Conservation (phyloP, 108 stramenopile species). For the Skeletonema menzelii region DNA sequence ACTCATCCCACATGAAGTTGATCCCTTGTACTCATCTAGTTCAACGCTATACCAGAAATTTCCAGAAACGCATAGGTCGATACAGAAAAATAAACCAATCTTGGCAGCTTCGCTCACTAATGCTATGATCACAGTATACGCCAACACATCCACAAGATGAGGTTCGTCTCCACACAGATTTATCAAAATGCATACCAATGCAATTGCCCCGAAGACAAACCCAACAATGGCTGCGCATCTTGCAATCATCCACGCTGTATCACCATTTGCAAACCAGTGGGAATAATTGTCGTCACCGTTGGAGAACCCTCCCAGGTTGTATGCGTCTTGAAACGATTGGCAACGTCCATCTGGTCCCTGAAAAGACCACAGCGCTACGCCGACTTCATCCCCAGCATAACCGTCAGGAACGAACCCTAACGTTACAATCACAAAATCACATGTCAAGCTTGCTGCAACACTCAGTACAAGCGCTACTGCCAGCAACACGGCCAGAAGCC, state of each 20-base stretch:
- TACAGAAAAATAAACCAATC: conserved; percentile 16
- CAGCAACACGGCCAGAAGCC: conserved; percentile 15
- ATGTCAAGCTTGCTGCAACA: conserved; percentile 6
- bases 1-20: conserved; percentile 6
- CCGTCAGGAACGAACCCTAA: conserved; percentile 6
- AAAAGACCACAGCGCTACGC: conserved; percentile 11
- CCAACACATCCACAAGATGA: conserved; percentile 16
- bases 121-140: conserved; percentile 11
- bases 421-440: conserved; percentile 9
- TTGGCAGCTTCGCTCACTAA: conserved; percentile 16
- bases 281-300: conserved; percentile 5
- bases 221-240: conserved; percentile 16
- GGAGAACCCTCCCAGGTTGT: not conserved
- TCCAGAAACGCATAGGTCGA: conserved; percentile 12
- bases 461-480: conserved; percentile 7
- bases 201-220: conserved; percentile 6
- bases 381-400: conserved; percentile 8
- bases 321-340: conserved; percentile 7
- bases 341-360: conserved; percentile 1
- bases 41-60: conserved; percentile 19
- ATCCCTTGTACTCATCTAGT: conserved; percentile 8
- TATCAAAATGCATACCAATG: conserved; percentile 9
- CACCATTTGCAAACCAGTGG: conserved; percentile 12
- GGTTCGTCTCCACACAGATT: conserved; percentile 19
- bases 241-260: conserved; percentile 11